Evolutionary conservation across 495 filamentous ascomycete genomes (phyloP).

Genomic region (Cercophora sp.): DNA sequence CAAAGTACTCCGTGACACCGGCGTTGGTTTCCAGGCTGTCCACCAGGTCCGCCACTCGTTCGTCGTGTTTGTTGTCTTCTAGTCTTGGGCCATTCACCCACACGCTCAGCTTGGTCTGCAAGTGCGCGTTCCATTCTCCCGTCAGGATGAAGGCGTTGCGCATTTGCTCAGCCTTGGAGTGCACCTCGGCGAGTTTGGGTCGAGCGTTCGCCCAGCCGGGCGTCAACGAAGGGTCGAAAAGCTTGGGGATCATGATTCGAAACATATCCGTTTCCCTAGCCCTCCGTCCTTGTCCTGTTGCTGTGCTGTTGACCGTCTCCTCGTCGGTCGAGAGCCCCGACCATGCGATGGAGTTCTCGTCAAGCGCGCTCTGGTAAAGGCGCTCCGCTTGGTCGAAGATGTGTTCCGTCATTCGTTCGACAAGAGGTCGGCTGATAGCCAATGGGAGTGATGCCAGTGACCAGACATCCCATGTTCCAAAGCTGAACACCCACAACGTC

Average conservation of each 20-base stretch:
- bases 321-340: background rate
- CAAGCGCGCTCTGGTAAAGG: constrained; percentile 35
- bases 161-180: constrained; percentile 31
- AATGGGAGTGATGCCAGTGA: constrained; percentile 39
- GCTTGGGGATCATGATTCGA: constrained; percentile 37
- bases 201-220: constrained; percentile 37
- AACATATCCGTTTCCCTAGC: constrained; percentile 26
- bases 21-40: no score
- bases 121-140: constrained; percentile 27
- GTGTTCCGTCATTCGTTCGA: constrained; percentile 27
- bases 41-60: background rate
- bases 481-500: constrained; percentile 43
- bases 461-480: constrained; percentile 49
- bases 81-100: constrained; percentile 19
- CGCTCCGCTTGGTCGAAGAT: constrained; percentile 40
- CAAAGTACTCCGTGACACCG: no score
- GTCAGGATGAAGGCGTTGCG: constrained; percentile 34
- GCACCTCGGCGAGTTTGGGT: constrained; percentile 20
- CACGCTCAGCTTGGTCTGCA: constrained; percentile 20
- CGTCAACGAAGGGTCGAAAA: constrained; percentile 42
- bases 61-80: background rate
- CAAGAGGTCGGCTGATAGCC: constrained; percentile 21
- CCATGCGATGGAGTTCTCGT: constrained; percentile 24
- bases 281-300: no score
- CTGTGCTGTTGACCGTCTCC: background rate